Conservation (phyloP, 2,329 filamentous ascomycete species). For the Pseudogymnoascus sp. region DNA sequence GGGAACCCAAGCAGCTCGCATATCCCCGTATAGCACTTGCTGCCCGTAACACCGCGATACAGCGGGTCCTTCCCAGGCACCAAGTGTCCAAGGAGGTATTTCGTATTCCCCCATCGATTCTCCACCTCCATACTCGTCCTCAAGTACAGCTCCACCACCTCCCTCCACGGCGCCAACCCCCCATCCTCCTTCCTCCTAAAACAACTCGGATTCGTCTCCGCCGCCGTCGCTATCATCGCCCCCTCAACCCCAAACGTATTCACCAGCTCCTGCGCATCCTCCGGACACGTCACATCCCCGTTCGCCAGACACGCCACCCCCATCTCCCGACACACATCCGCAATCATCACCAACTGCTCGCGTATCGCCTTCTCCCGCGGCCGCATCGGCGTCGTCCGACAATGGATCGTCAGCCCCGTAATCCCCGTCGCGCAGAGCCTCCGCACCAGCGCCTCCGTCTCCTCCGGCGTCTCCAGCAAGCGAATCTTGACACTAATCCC, state of each 20-base stretch:
- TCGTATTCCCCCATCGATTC: constrained; percentile 88
- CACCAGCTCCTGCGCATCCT: constrained; percentile 63
- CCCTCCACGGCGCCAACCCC: constrained; percentile 63
- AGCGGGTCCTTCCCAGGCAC: constrained; percentile 68
- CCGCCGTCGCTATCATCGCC: constrained; percentile 92
- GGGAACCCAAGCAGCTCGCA: constrained; percentile 58
- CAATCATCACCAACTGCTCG: constrained; percentile 77
- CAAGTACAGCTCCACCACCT: constrained; percentile 71
- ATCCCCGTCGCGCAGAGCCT: constrained; percentile 81
- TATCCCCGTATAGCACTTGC: constrained; percentile 63
- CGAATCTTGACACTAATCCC: constrained; percentile 97
- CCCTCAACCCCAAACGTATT: constrained; percentile 79
- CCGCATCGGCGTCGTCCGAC: constrained; percentile 91
- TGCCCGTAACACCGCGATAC: constrained; percentile 52
- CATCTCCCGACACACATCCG: constrained; percentile 66
- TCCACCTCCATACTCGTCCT: constrained; percentile 64
- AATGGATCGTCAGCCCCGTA: constrained; percentile 86
- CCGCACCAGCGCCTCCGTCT: constrained; percentile 70
- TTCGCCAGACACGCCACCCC: constrained; percentile 95
- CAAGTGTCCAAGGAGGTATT: constrained; percentile 78
- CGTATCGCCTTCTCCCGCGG: constrained; percentile 81
- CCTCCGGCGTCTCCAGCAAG: constrained; percentile 65
- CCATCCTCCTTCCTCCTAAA: constrained; percentile 65
- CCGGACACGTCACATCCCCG: constrained; percentile 73
- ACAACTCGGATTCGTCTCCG: constrained; percentile 83